Evolutionary conservation across 2,329 filamentous ascomycete species (phyloP).

Genomic region (Paecilomyces dactylethromorphus): DNA sequence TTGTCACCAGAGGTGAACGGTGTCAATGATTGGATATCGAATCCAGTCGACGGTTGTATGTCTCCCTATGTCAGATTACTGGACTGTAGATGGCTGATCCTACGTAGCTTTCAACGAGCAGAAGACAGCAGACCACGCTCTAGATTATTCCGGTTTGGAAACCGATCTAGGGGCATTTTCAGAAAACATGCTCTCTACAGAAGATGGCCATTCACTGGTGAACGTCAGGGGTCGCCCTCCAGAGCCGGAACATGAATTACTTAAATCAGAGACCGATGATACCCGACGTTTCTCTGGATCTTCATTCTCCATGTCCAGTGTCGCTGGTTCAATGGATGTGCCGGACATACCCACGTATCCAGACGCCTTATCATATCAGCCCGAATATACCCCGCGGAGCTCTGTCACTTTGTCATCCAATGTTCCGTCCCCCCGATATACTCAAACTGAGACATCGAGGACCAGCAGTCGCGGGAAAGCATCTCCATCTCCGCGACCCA

Average conservation of each 20-base stretch:
- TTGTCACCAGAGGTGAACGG: neutral
- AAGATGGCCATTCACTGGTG: neutral
- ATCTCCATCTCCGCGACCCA: constrained; percentile 64
- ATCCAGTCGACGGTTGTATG: neutral
- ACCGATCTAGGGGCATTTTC: neutral
- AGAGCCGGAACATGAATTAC: neutral
- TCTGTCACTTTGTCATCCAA: constrained; percentile 63
- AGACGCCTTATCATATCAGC: constrained; percentile 54
- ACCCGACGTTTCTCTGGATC: constrained; percentile 61
- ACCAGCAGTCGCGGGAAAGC: constrained; percentile 61
- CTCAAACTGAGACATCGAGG: constrained; percentile 47
- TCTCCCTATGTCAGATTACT: neutral
- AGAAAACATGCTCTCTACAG: neutral
- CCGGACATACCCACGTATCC: constrained; percentile 67
- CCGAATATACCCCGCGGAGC: constrained; percentile 57
- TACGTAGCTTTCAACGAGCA: neutral
- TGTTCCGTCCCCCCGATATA: constrained; percentile 64
- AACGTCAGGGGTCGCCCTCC: neutral
- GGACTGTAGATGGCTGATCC: neutral
- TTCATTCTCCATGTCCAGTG: constrained; percentile 64
- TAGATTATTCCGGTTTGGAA: neutral
- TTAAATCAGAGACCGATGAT: neutral
- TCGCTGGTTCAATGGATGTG: constrained; percentile 48
- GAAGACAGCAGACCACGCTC: neutral
- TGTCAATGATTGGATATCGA: neutral